Evolutionary conservation across 2,329 filamentous ascomycete genomes (phyloP).

Genomic region (Ascochyta pisi): DNA sequence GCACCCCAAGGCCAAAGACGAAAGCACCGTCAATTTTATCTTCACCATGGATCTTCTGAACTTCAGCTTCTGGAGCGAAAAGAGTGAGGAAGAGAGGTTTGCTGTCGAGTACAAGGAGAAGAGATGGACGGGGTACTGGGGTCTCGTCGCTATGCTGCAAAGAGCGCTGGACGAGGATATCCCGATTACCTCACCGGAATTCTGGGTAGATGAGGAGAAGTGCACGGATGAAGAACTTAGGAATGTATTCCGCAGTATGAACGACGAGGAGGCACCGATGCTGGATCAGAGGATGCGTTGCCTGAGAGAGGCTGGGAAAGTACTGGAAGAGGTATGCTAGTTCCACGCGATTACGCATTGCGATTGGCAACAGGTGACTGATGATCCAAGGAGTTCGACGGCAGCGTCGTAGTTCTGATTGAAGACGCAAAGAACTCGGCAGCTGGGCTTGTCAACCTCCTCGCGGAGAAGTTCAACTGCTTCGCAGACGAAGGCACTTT

Average conservation of each 20-base stretch:
- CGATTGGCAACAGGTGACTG: background rate
- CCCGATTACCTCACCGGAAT: constrained; percentile 85
- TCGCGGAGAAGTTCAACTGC: constrained; percentile 81
- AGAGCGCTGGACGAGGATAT: constrained; percentile 89
- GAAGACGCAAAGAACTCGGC: constrained; percentile 78
- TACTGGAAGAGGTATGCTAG: constrained; percentile 73
- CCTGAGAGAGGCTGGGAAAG: constrained; percentile 79
- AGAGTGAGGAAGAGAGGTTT: constrained; percentile 74
- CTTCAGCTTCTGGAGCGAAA: constrained; percentile 94
- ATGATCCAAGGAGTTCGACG: constrained; percentile 70
- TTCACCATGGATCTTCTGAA: constrained; percentile 98
- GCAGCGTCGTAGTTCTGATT: constrained; percentile 76
- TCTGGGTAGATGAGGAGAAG: constrained; percentile 79
- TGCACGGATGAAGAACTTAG: constrained; percentile 76
- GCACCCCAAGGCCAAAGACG: constrained; percentile 83
- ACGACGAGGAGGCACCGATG: constrained; percentile 85
- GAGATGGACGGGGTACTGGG: constrained; percentile 95
- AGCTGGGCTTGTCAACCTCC: constrained; percentile 81
- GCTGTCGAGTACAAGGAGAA: constrained; percentile 80
- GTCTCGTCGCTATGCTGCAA: constrained; percentile 84
- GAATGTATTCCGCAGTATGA: constrained; percentile 85
- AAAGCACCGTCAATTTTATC: constrained; percentile 84
- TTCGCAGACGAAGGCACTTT: constrained; percentile 84
- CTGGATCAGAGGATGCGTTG: constrained; percentile 78
- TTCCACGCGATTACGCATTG: background rate